Evolutionary conservation across 2,329 filamentous ascomycete species (phyloP).

Genomic region (Penicillium sp.): DNA sequence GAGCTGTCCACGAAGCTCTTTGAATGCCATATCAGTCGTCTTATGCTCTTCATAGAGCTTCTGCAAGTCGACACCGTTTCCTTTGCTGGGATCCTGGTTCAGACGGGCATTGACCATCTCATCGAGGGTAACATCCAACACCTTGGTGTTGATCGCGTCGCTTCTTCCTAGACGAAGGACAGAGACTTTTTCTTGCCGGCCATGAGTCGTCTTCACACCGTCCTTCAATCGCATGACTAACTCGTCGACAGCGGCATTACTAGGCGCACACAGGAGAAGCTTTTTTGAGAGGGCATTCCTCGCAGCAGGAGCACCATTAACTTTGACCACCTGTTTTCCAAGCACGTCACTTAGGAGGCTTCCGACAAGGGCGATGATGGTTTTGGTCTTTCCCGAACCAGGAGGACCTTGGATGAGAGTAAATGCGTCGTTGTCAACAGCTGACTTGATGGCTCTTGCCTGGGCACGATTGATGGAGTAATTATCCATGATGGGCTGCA

Average conservation of each 20-base stretch:
- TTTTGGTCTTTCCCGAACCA: conserved; percentile 97
- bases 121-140: conserved; percentile 89
- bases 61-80: conserved; percentile 51
- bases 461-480: conserved; percentile 88
- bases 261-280: conserved; percentile 93
- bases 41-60: conserved; percentile 72
- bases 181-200: conserved; percentile 72
- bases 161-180: conserved; percentile 86
- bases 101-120: conserved; percentile 80
- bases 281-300: conserved; percentile 65
- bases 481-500: conserved; percentile 68
- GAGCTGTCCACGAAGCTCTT: conserved; percentile 68
- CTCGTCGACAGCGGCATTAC: conserved; percentile 96
- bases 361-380: conserved; percentile 93
- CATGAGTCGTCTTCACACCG: conserved; percentile 75
- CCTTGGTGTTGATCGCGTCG: conserved; percentile 86
- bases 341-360: conserved; percentile 69
- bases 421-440: conserved; percentile 93
- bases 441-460: conserved; percentile 86
- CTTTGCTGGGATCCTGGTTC: conserved; percentile 47
- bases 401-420: conserved; percentile 94
- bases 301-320: conserved; percentile 39
- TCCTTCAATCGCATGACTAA: conserved; percentile 87
- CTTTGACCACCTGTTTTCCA: conserved; percentile 50
- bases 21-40: conserved; percentile 63